These are phyloP conservation scores for Prunus mira DNA, from an alignment of 306 rosid genomes.

Conservation along the genomic window DNA sequence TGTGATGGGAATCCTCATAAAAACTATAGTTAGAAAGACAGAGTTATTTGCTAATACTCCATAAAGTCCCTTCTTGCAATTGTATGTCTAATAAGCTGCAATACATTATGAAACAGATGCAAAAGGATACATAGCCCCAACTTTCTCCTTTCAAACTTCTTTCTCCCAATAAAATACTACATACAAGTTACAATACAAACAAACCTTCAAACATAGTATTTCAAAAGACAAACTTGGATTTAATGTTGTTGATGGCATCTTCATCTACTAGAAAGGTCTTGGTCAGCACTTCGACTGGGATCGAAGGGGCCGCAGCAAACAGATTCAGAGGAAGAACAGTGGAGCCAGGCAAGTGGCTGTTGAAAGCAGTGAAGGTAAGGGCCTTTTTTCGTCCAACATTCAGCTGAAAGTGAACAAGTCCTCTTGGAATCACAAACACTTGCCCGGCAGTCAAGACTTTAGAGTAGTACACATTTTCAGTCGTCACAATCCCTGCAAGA, in stretches of 20 bases:
- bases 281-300: conserved; percentile 25
- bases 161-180: too few species aligned
- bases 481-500: conserved; percentile 30
- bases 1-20: too few species aligned
- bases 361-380: conserved; percentile 22
- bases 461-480: conserved; percentile 20
- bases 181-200: too few species aligned
- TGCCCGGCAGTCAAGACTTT: conserved; percentile 27
- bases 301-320: conserved; percentile 25
- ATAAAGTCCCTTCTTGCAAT: too few species aligned
- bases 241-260: background rate
- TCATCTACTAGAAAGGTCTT: conserved; percentile 20
- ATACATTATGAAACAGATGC: too few species aligned
- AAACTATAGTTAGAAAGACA: too few species aligned
- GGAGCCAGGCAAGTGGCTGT: conserved; percentile 26
- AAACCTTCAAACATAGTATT: background rate
- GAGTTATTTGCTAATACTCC: too few species aligned
- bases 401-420: conserved; percentile 50
- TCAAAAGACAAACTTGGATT: background rate
- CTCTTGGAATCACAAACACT: conserved; percentile 33
- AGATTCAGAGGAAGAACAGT: conserved; percentile 2
- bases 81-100: too few species aligned
- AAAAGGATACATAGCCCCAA: too few species aligned
- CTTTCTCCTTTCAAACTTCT: too few species aligned
- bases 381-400: conserved; percentile 25